phyloP scores from a whole-genome alignment of 768 basidiomycete genomes.

The Mycena galopus region DNA sequence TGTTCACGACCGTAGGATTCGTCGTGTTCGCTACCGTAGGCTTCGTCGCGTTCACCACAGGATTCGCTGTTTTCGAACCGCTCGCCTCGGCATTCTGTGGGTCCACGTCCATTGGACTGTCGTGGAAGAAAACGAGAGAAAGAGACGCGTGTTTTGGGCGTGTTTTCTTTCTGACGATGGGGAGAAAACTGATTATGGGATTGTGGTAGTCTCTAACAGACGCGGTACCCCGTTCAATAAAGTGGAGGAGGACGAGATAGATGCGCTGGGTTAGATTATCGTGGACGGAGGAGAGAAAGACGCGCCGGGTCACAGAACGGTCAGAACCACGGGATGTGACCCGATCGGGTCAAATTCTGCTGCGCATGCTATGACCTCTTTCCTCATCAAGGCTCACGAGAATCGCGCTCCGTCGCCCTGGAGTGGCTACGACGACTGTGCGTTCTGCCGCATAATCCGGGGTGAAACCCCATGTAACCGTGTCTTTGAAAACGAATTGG shows the following conservation, averaged over 20 bases:
- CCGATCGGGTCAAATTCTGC: not conserved
- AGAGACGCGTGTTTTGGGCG: not conserved
- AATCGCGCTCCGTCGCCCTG: constrained; percentile 59
- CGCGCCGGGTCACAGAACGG: too few relatives aligned
- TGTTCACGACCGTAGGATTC: too few relatives aligned
- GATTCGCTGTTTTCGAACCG: not conserved
- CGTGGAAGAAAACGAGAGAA: not conserved
- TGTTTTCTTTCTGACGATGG: too few relatives aligned
- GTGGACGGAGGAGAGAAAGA: too few relatives aligned
- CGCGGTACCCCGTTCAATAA: too few relatives aligned
- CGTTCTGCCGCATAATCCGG: constrained; percentile 76
- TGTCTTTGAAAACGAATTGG: constrained; percentile 72
- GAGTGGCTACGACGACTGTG: constrained; percentile 59
- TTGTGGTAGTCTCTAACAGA: too few relatives aligned
- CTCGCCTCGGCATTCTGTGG: constrained; percentile 7
- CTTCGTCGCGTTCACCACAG: too few relatives aligned
- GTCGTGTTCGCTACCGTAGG: not conserved
- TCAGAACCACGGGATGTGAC: constrained; percentile 8
- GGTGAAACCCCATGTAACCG: constrained; percentile 60
- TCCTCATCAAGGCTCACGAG: constrained; percentile 75
- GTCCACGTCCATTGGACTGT: constrained; percentile 18
- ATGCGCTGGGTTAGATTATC: too few relatives aligned
- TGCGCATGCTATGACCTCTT: constrained; percentile 71
- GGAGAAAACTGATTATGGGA: too few relatives aligned
- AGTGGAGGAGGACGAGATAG: too few relatives aligned